A percentile compares a stretch with the other conserved stretches of the same genome.
These are phyloP conservation scores for Xylaria sp. DNA, from an alignment of 2,329 filamentous ascomycete genomes.

Conservation along the genomic window DNA sequence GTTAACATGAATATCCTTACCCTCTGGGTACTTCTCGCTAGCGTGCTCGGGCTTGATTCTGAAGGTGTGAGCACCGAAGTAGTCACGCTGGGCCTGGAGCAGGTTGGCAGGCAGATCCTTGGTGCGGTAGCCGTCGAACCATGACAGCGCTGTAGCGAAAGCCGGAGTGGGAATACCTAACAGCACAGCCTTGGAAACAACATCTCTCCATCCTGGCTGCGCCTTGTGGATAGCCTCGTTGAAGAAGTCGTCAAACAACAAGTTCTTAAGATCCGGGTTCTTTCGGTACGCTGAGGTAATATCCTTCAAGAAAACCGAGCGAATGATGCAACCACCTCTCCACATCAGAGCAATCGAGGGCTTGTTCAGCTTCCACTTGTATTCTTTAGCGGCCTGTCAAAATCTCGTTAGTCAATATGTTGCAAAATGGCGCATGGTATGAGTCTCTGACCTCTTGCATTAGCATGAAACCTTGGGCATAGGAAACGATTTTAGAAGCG, in stretches of 20 bases:
- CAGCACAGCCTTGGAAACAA: slow-evolving; percentile 89
- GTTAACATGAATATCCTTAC: slow-evolving; percentile 97
- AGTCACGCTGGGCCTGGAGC: slow-evolving; percentile 98
- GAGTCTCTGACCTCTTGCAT: slow-evolving; percentile 85
- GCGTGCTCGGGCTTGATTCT: slow-evolving; percentile 83
- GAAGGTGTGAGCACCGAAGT: slow-evolving; percentile 97
- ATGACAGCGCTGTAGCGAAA: slow-evolving; percentile 96
- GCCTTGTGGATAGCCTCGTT: slow-evolving; percentile 98
- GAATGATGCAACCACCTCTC: slow-evolving; percentile 99
- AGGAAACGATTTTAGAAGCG: slow-evolving; percentile 99
- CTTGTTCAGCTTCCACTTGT: slow-evolving; percentile 99
- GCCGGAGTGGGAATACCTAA: slow-evolving; percentile 96
- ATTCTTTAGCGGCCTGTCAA: slow-evolving; percentile 87
- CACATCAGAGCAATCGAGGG: slow-evolving; percentile 99
- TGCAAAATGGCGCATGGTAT: neutral
- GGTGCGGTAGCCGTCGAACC: slow-evolving; percentile 99
- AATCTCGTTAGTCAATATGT: slow-evolving; percentile 22
- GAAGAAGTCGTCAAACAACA: slow-evolving; percentile 99
- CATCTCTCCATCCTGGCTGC: slow-evolving; percentile 90
- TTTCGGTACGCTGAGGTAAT: slow-evolving; percentile 97
- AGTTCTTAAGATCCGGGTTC: slow-evolving; percentile 94
- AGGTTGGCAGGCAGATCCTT: slow-evolving; percentile 98
- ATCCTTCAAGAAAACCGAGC: slow-evolving; percentile 99
- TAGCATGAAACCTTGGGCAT: slow-evolving; percentile 99
- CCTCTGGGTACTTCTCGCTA: slow-evolving; percentile 81